phyloP scores from a whole-genome alignment of 768 basidiomycete species.

The Dacryopinax primogenitus region DNA sequence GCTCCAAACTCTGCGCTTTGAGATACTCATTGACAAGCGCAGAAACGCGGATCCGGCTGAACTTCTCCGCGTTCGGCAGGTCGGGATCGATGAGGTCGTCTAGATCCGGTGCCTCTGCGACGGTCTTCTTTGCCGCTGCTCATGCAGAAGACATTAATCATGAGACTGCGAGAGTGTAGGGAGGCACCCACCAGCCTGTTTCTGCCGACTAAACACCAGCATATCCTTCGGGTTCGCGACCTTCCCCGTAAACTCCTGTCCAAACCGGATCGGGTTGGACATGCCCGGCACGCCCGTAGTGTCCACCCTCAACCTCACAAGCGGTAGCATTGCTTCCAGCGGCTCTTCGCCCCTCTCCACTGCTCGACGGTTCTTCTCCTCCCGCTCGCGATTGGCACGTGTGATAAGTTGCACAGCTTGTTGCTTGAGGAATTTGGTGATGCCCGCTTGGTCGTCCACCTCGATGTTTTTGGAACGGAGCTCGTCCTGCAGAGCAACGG shows the following conservation, averaged over 20 bases:
- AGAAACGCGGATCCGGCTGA: constrained; percentile 70
- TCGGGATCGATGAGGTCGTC: constrained; percentile 53
- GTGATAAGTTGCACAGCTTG: constrained; percentile 31
- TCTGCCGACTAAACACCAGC: constrained; percentile 76
- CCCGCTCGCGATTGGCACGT: background rate
- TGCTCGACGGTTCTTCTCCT: background rate
- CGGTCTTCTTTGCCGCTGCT: constrained; percentile 38
- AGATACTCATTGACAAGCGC: constrained; percentile 87
- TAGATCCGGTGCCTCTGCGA: constrained; percentile 63
- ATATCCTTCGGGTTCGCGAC: constrained; percentile 93
- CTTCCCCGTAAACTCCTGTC: constrained; percentile 81
- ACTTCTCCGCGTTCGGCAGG: constrained; percentile 52
- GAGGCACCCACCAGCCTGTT: constrained; percentile 37
- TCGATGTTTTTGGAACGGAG: constrained; percentile 68
- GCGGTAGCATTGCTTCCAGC: constrained; percentile 82
- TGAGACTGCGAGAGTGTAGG: background rate
- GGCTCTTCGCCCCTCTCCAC: constrained; percentile 53
- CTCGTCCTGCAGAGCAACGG: constrained; percentile 57
- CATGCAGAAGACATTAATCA: background rate
- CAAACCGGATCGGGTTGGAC: constrained; percentile 92
- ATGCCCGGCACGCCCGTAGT: constrained; percentile 82
- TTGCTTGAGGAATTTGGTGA: constrained; percentile 63
- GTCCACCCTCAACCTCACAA: constrained; percentile 81
- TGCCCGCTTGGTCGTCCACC: constrained; percentile 66
- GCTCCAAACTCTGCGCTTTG: constrained; percentile 80